Conservation (phyloP, 1,139 yeast genomes). For the Saccharomyces hybrid region DNA sequence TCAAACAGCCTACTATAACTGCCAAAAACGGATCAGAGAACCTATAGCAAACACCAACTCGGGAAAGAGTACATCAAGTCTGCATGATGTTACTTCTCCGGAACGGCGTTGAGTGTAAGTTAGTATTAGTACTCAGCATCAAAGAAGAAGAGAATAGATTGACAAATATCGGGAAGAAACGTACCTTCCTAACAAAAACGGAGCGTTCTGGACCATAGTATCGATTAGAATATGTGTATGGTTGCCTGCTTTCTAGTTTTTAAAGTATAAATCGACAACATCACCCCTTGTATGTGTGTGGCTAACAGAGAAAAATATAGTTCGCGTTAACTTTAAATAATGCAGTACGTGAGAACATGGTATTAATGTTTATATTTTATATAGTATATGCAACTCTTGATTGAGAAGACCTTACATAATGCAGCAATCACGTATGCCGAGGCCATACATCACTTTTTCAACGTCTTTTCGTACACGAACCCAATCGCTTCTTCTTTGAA, state of each 20-base stretch:
- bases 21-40: constrained; percentile 51
- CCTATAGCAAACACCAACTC: not conserved
- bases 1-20: constrained; percentile 45
- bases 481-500: constrained; percentile 88
- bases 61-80: not conserved
- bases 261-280: not conserved
- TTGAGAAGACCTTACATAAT: constrained; percentile 17
- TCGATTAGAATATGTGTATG: not conserved
- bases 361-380: not conserved
- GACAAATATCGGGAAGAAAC: not conserved
- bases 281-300: not conserved
- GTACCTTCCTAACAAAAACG: constrained; percentile 4
- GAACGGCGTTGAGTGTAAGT: not conserved
- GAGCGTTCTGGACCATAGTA: constrained; percentile 1
- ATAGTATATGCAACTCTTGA: not conserved
- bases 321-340: not conserved
- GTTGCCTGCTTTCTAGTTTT: too few species aligned
- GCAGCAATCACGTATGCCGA: constrained; percentile 58
- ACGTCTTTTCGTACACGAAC: constrained; percentile 63
- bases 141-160: too few species aligned
- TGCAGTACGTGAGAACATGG: not conserved
- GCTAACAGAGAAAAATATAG: not conserved
- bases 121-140: not conserved
- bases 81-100: not conserved
- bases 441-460: constrained; percentile 92